These are phyloP conservation scores for Daedalea quercina DNA, from an alignment of 768 basidiomycete species.

Conservation along the genomic window DNA sequence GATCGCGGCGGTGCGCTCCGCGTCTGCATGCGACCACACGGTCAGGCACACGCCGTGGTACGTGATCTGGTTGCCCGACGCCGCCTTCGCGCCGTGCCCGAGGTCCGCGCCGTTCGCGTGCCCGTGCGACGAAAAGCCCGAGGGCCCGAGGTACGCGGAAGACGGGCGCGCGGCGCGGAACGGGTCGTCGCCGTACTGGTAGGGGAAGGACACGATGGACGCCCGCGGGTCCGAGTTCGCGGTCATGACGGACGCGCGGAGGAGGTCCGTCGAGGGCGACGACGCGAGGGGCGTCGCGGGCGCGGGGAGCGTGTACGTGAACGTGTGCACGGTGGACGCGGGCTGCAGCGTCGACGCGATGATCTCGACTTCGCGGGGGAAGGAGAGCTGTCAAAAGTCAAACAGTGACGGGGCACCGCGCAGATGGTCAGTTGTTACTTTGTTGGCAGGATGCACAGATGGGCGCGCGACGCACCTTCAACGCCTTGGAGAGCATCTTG, in stretches of 20 bases:
- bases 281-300: slow-evolving; percentile 73
- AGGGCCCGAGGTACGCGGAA: slow-evolving; percentile 74
- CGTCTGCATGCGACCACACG: slow-evolving; percentile 94
- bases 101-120: slow-evolving; percentile 19
- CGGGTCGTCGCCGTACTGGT: slow-evolving; percentile 71
- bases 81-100: slow-evolving; percentile 12
- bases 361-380: slow-evolving; percentile 88
- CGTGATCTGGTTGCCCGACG: slow-evolving; percentile 44
- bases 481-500: slow-evolving; percentile 85
- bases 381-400: slow-evolving; percentile 57
- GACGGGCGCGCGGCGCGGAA: slow-evolving; percentile 66
- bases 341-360: slow-evolving; percentile 94
- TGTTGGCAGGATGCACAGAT: neutral
- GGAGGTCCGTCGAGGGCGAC: slow-evolving; percentile 60
- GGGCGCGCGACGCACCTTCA: slow-evolving; percentile 56
- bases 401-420: neutral
- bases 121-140: slow-evolving; percentile 40
- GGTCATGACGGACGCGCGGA: slow-evolving; percentile 71
- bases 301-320: slow-evolving; percentile 81
- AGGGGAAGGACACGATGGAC: slow-evolving; percentile 66
- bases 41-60: slow-evolving; percentile 92
- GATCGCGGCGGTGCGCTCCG: slow-evolving; percentile 78
- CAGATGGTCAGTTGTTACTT: neutral
- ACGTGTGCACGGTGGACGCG: slow-evolving; percentile 86
- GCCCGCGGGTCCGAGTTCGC: slow-evolving; percentile 37